Conservation (phyloP, 2,329 filamentous ascomycete genomes). For the Ustulina deusta region DNA sequence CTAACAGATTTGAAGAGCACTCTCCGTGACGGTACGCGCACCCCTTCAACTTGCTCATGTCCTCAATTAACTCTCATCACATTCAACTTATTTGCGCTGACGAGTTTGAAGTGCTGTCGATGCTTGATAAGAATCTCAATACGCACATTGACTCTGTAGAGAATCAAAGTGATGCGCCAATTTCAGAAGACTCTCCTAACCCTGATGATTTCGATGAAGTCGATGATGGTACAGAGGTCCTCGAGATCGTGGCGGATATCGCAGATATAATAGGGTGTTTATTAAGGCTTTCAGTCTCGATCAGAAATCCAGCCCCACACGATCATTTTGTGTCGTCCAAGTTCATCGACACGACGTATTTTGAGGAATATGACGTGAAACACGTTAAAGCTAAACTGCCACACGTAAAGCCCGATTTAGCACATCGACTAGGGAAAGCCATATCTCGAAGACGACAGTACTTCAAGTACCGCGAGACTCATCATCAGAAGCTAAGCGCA, state of each 20-base stretch:
- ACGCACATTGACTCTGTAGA: not conserved
- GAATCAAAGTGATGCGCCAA: not conserved
- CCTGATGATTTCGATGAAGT: not conserved
- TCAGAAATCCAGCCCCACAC: conserved; percentile 21
- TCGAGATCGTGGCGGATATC: conserved; percentile 3
- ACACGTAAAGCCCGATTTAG: not conserved
- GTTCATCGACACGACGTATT: conserved; percentile 14
- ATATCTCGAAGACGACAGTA: conserved; percentile 32
- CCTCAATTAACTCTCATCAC: not conserved
- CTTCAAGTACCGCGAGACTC: conserved; percentile 32
- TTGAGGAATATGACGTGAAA: conserved; percentile 17
- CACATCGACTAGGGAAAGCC: conserved; percentile 23
- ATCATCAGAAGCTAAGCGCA: conserved; percentile 18
- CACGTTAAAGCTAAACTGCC: conserved; percentile 20
- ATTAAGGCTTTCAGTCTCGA: conserved; percentile 19
- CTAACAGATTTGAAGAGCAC: conserved; percentile 10
- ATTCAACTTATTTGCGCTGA: not conserved
- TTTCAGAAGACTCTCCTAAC: not conserved
- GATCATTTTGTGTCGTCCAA: conserved; percentile 18
- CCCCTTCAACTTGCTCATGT: not conserved
- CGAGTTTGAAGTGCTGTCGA: not conserved
- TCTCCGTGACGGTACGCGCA: conserved; percentile 7
- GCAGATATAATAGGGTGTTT: conserved; percentile 20
- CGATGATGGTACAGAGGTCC: conserved; percentile 4
- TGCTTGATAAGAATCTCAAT: not conserved